phyloP scores from a whole-genome alignment of 2,329 filamentous ascomycete genomes.

The Cercospora sojina region DNA sequence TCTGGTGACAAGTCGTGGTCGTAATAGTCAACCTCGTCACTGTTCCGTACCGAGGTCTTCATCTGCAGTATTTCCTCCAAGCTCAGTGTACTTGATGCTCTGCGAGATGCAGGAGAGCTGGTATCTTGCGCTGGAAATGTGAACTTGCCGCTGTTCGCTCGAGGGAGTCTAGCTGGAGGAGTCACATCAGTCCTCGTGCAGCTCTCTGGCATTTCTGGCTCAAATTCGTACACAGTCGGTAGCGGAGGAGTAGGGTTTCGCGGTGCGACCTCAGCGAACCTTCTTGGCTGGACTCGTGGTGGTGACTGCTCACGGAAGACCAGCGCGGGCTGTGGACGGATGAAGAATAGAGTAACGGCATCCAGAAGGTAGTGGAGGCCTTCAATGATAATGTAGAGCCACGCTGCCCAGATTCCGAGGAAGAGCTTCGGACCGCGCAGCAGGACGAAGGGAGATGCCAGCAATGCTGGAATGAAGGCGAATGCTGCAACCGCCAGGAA shows the following conservation, averaged over 20 bases:
- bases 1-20: slow-evolving; percentile 3
- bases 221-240: not conserved
- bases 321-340: not conserved
- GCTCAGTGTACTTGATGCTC: not conserved
- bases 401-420: not conserved
- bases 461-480: not conserved
- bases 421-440: not conserved
- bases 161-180: not conserved
- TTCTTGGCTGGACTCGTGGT: not conserved
- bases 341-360: not conserved
- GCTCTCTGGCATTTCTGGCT: not conserved
- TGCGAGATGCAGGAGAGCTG: slow-evolving; percentile 1
- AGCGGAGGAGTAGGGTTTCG: not conserved
- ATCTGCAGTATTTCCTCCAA: slow-evolving; percentile 8
- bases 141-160: slow-evolving; percentile 8
- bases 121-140: not conserved
- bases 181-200: not conserved
- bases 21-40: not conserved
- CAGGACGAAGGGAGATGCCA: not conserved
- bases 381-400: not conserved
- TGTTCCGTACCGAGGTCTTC: not conserved
- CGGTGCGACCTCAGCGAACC: not conserved
- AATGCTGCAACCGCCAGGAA: not conserved
- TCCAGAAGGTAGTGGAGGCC: not conserved
- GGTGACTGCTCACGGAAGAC: not conserved